phyloP scores from a whole-genome alignment of 441 rosid species.

The Cnidoscolus chayamansa region DNA sequence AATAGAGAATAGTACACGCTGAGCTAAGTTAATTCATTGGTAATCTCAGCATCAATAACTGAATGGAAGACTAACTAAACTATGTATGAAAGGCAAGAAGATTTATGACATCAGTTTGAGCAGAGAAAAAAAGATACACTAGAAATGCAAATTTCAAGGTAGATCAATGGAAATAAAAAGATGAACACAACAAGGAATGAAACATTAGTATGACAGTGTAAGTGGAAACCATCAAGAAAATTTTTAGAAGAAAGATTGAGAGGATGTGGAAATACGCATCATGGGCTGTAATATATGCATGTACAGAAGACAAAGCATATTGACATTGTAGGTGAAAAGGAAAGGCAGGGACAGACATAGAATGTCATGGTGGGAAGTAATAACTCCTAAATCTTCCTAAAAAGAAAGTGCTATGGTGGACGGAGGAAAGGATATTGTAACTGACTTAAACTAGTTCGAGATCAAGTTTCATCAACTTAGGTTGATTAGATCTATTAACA shows the following conservation, averaged over 20 bases:
- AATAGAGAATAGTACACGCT: background rate
- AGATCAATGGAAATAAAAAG: background rate
- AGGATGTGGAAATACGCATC: conserved; percentile 9
- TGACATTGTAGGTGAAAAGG: background rate
- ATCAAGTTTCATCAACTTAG: background rate
- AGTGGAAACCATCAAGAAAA: conserved; percentile 17
- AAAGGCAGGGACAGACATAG: background rate
- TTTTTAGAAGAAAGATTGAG: background rate
- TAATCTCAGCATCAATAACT: background rate
- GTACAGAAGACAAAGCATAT: background rate
- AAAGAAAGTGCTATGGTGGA: too few relatives aligned
- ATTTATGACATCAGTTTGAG: background rate
- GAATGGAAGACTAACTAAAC: background rate
- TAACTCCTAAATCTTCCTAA: too few relatives aligned
- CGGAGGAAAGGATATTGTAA: background rate
- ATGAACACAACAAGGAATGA: background rate
- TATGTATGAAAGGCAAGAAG: background rate
- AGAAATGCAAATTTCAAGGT: too few relatives aligned
- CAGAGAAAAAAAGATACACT: background rate
- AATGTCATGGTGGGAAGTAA: too few relatives aligned
- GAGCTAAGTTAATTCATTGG: background rate
- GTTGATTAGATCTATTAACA: background rate
- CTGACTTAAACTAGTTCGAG: background rate
- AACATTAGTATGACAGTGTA: background rate
- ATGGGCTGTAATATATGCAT: conserved; percentile 17